Evolutionary conservation across 2,329 filamentous ascomycete species (phyloP).

Genomic region (Xylaria sp.): DNA sequence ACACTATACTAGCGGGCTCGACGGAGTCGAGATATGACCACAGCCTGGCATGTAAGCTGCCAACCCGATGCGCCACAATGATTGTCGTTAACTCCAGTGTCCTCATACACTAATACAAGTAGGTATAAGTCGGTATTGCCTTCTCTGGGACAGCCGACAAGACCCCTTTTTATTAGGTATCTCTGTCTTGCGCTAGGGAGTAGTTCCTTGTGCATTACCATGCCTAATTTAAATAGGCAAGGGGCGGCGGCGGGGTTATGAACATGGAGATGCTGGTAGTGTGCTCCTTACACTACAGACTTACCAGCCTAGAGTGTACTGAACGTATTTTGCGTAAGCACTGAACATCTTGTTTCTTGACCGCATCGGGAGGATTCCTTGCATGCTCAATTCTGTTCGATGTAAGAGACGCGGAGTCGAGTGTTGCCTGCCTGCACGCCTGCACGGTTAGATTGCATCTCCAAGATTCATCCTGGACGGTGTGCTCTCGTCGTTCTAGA

Average conservation of each 20-base stretch:
- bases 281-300: not conserved
- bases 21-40: not conserved
- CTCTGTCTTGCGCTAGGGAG: not conserved
- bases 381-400: not conserved
- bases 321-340: not conserved
- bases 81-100: not conserved
- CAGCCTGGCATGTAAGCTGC: not conserved
- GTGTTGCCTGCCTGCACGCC: not conserved
- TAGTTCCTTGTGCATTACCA: conserved; percentile 7
- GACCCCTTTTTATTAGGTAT: not conserved
- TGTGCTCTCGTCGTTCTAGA: not conserved
- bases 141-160: not conserved
- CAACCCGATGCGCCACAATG: not conserved
- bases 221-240: conserved; percentile 1
- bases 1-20: not conserved
- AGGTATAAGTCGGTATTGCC: conserved; percentile 6
- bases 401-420: conserved; percentile 1
- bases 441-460: conserved; percentile 1
- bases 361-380: not conserved
- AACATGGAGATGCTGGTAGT: conserved; percentile 12
- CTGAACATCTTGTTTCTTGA: not conserved
- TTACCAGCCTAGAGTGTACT: too few species aligned
- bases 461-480: not conserved
- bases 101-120: not conserved
- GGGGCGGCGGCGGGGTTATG: not conserved